These are phyloP conservation scores for Talaromyces sp. DNA, from an alignment of 2,329 filamentous ascomycete genomes.

Conservation along the genomic window DNA sequence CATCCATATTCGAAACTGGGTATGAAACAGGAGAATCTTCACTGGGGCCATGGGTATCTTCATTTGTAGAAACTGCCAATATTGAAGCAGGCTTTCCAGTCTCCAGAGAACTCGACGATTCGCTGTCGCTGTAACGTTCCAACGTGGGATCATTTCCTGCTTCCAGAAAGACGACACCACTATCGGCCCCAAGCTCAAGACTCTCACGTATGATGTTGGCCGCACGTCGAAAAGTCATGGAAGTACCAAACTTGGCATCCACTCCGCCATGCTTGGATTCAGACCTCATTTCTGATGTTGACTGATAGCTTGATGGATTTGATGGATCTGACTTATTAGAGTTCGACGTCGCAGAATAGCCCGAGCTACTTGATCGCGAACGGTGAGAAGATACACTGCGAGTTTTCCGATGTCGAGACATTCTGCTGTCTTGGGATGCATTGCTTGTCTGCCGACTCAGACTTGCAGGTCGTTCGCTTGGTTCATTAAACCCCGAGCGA, in stretches of 20 bases:
- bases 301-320: constrained; percentile 11
- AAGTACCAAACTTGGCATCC: constrained; percentile 5
- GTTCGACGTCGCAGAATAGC: constrained; percentile 20
- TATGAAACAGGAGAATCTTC: not conserved
- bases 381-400: constrained; percentile 17
- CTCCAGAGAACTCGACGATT: not conserved
- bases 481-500: constrained; percentile 35
- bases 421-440: not conserved
- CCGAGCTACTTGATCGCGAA: constrained; percentile 26
- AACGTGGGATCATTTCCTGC: constrained; percentile 1
- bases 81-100: constrained; percentile 8
- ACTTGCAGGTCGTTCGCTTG: not conserved
- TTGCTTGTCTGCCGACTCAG: not conserved
- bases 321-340: constrained; percentile 28
- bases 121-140: constrained; percentile 7
- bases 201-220: constrained; percentile 24
- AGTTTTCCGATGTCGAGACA: not conserved
- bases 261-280: not conserved
- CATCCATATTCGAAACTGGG: constrained; percentile 13
- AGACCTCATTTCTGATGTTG: constrained; percentile 20
- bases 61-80: constrained; percentile 14
- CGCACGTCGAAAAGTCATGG: constrained; percentile 22
- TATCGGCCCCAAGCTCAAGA: constrained; percentile 14
- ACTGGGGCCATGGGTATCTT: not conserved
- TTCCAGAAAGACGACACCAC: constrained; percentile 17